These are phyloP conservation scores for Hura crepitans DNA, from an alignment of 441 rosid species.

Conservation along the genomic window DNA sequence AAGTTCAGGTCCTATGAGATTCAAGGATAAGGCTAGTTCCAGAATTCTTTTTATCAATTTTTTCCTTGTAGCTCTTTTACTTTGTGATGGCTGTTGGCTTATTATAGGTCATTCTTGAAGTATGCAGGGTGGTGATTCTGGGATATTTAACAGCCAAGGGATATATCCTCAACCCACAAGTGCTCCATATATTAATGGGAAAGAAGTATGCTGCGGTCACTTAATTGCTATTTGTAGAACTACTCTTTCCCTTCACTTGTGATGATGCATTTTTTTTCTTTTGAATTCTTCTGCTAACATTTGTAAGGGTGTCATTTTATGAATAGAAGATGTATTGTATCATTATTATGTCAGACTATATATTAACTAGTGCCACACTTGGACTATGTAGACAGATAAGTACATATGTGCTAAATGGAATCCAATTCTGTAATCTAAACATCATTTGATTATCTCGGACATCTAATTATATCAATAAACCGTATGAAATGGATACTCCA, in stretches of 20 bases:
- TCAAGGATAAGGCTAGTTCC: slow-evolving; percentile 66
- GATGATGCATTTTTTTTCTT: neutral
- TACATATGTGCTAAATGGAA: neutral
- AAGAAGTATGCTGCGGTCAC: slow-evolving; percentile 45
- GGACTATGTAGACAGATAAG: neutral
- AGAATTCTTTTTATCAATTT: neutral
- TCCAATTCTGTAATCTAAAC: neutral
- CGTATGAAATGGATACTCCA: neutral
- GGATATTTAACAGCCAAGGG: slow-evolving; percentile 66
- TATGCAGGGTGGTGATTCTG: slow-evolving; percentile 53
- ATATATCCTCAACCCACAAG: slow-evolving; percentile 67
- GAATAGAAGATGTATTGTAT: neutral
- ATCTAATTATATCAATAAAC: neutral
- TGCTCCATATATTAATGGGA: slow-evolving; percentile 47
- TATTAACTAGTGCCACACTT: neutral
- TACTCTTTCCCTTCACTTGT: neutral
- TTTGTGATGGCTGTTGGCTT: slow-evolving; percentile 13
- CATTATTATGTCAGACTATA: neutral
- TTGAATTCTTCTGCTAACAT: neutral
- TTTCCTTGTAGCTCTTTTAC: slow-evolving; percentile 1
- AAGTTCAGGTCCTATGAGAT: slow-evolving; percentile 46
- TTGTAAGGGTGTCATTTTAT: neutral
- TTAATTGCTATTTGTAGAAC: slow-evolving; percentile 2
- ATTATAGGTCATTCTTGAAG: slow-evolving; percentile 16
- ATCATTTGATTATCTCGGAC: neutral